Base-by-base conservation (phyloP, 2,329 filamentous ascomycete species). In the Penicillium sp. region DNA sequence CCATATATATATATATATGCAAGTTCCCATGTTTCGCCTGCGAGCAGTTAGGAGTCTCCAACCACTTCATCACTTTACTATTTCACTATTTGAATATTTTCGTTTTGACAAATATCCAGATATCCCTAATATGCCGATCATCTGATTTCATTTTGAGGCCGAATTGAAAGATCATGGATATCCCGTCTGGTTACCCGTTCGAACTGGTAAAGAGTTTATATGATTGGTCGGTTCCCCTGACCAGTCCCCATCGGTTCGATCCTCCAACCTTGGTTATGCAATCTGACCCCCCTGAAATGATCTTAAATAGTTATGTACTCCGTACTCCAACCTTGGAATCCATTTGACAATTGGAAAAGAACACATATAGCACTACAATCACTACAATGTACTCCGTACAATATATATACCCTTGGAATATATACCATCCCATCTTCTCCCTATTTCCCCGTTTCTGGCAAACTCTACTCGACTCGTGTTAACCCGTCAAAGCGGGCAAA, bases 31-130 rank as follows among this genome's bases (percentile, higher is more conserved):
- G 52, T 55, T 48, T 54, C 35, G 38, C 31, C 41, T 55, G 53
- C 53, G 31, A 31, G 53, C 53, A 36, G 53, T 15, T 19, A 56
- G 53, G 53, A 43, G 53, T 27, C n/a, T 47, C 13, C 41, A 53
- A 47, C 25, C 35, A 19, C 42, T 21, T 17, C 21, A 43, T 13
- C 21, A 17, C 13, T 8, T 21, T 6, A 19, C 10, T 35, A 35
- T n/a, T 36, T n/a, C 6, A 23, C 27, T 15, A 33, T 13, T 6
- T 31, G 2, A 13, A 6, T 27, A 27, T n/a, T 27, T 27, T 27
- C 27, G 2, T 2, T 6, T 10, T 47, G n/a, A 45, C n/a, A 21
- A 45, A 45, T 33, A 42, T 54, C 27, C 41, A 45, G 31, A 23
- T 23, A 44, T 29, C 42, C 42, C 17, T 44, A 33, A 10, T 9